Base-by-base conservation (phyloP, 768 basidiomycete genomes). In the Pisolithus sp. region DNA sequence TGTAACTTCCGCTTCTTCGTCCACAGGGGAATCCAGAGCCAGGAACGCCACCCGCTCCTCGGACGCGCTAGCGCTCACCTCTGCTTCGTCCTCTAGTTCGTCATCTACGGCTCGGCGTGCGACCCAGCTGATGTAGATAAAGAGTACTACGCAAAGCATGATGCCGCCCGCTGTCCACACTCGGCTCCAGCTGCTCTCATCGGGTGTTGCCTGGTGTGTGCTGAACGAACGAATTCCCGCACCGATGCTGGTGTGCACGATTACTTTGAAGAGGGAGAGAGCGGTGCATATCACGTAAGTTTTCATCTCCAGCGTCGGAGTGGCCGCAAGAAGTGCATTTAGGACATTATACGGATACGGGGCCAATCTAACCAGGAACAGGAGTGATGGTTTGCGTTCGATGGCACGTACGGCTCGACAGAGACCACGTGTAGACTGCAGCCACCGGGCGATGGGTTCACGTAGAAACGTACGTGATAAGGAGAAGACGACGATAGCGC, bases 301-400 rank as follows among this genome's bases (percentile, higher is more conserved):
- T 56, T 76, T 76, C 56, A 93, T 75, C 5, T 84, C 85, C 58
- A 94, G 81, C 6, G 85, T 82, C 30, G 85, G 84, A n/a, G 88
- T 83, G 2, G 90, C 89, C 7, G 93, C 92, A 45, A 96, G 79
- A 45, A 96, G 82, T 62, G 87, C 89, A 73, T 95, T 96, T 83
- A 95, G 90, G 62, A 95, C 88, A 71, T 95, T 95, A 73, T 88
- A 91, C 0, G 87, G 89, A 64, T 92, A 91, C 4, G 90, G 90
- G n/a, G 89, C 92, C 50, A 93, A 76, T 46, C 93, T 86, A 59
- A 96, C 89, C 54, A 95, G 81, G 73, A 95, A 92, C 18, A 96
- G 81, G 5, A 96, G 77, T 61, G 84, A 84, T 0, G 93, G 93
- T 48, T 85, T 82, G 68, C 83, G 83, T 71, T 94, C 91, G 58